Percentiles rank a stretch among this genome's conserved stretches.
Conservation (phyloP, 345 rosid genomes). For the Alliaria petiolata region DNA sequence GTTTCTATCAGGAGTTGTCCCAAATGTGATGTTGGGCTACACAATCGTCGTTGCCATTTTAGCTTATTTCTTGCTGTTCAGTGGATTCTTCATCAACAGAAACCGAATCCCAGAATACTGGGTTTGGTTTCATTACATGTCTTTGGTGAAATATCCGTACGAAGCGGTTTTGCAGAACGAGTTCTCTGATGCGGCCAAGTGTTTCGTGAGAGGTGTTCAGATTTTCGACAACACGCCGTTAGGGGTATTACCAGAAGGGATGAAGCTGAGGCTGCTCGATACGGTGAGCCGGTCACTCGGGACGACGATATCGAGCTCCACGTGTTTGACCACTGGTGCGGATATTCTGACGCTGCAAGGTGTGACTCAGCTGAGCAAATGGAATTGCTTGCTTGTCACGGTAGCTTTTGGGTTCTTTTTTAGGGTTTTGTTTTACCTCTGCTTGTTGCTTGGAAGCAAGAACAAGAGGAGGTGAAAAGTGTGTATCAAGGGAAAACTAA, state of each 20-base stretch:
- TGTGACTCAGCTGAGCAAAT: conserved; percentile 63
- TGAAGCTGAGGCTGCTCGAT: conserved; percentile 52
- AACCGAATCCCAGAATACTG: conserved; percentile 81
- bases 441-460: conserved; percentile 83
- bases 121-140: conserved; percentile 98
- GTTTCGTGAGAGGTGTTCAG: conserved; percentile 76
- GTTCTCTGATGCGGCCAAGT: conserved; percentile 59
- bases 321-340: conserved; percentile 74
- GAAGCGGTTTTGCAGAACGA: conserved; percentile 86
- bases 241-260: conserved; percentile 38
- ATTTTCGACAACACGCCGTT: conserved; percentile 86
- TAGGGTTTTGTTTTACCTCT: conserved; percentile 73
- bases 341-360: conserved; percentile 70
- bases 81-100: conserved; percentile 91
- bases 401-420: conserved; percentile 92
- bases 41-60: conserved; percentile 81
- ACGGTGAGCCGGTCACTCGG: conserved; percentile 55
- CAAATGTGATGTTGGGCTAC: conserved; percentile 95
- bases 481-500: not conserved
- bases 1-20: conserved; percentile 84
- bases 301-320: conserved; percentile 56
- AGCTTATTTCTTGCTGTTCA: conserved; percentile 88
- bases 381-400: conserved; percentile 78
- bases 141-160: conserved; percentile 83
- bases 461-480: conserved; percentile 72